These are phyloP conservation scores for Somion occarium DNA, from an alignment of 1,284 basidiomycete genomes.

Conservation along the genomic window DNA sequence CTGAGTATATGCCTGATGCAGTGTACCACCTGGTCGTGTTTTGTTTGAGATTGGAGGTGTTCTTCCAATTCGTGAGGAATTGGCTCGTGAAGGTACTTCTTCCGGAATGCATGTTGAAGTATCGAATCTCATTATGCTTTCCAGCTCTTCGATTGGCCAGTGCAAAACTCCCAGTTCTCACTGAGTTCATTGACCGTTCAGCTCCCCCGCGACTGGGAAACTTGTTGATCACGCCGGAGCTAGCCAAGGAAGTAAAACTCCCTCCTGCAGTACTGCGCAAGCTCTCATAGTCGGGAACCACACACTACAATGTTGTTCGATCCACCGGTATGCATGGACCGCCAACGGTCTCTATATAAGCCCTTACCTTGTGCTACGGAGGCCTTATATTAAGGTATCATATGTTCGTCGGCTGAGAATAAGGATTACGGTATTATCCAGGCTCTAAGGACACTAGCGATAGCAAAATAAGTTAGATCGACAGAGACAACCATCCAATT, in stretches of 20 bases:
- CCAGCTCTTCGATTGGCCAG: slow-evolving; percentile 87
- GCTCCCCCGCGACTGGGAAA: slow-evolving; percentile 81
- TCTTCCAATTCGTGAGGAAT: slow-evolving; percentile 85
- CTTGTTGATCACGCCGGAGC: slow-evolving; percentile 46
- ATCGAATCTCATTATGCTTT: slow-evolving; percentile 3
- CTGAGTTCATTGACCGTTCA: slow-evolving; percentile 79
- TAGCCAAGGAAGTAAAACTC: not conserved
- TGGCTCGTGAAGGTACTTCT: slow-evolving; percentile 83
- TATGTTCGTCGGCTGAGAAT: not conserved
- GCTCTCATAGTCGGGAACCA: not conserved
- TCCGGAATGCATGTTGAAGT: slow-evolving; percentile 1
- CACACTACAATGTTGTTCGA: not conserved
- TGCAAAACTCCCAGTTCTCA: slow-evolving; percentile 85
- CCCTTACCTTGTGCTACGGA: not conserved
- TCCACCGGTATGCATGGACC: not conserved
- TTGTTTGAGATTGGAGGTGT: slow-evolving; percentile 93
- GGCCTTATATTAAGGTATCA: not conserved
- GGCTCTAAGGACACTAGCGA: no score
- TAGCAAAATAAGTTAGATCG: not conserved
- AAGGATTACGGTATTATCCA: no score
- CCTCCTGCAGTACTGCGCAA: not conserved
- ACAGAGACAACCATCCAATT: not conserved
- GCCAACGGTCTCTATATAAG: not conserved
- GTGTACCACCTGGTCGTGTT: slow-evolving; percentile 88
- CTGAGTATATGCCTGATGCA: slow-evolving; percentile 25